Percentiles rank a stretch among this genome's conserved stretches.
phyloP scores from a whole-genome alignment of 2,329 filamentous ascomycete genomes.

The Aspergillus intermedius region DNA sequence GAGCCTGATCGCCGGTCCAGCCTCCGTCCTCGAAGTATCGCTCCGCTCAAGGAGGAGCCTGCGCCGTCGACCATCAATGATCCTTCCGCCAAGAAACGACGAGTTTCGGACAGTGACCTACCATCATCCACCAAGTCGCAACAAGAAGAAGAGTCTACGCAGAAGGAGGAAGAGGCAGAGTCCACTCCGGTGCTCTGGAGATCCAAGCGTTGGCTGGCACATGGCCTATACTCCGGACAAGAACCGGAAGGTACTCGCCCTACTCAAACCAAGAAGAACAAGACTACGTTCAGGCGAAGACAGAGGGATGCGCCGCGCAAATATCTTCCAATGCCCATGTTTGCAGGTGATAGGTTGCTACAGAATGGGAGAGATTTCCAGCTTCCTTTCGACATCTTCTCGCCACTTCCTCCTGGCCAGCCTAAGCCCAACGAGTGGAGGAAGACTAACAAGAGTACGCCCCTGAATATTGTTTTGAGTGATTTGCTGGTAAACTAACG shows the following conservation, averaged over 20 bases:
- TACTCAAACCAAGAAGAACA: slow-evolving; percentile 45
- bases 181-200: slow-evolving; percentile 23
- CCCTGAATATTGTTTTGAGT: neutral
- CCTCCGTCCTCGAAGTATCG: slow-evolving; percentile 47
- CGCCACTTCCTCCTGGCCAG: slow-evolving; percentile 75
- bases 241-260: slow-evolving; percentile 45
- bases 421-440: slow-evolving; percentile 91
- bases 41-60: slow-evolving; percentile 19
- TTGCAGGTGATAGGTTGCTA: slow-evolving; percentile 64
- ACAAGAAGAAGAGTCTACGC: slow-evolving; percentile 7
- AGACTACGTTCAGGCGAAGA: slow-evolving; percentile 28
- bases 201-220: slow-evolving; percentile 69
- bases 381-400: slow-evolving; percentile 83
- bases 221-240: slow-evolving; percentile 85
- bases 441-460: slow-evolving; percentile 82
- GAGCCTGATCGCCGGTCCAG: slow-evolving; percentile 51
- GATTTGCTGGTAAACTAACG: slow-evolving; percentile 22
- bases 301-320: slow-evolving; percentile 28
- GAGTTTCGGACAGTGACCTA: slow-evolving; percentile 34
- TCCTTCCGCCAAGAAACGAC: slow-evolving; percentile 36
- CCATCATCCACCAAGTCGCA: slow-evolving; percentile 15
- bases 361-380: slow-evolving; percentile 74
- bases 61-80: slow-evolving; percentile 17
- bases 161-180: slow-evolving; percentile 14
- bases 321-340: slow-evolving; percentile 69